phyloP scores from a whole-genome alignment of 306 rosid species.

The Corylus heterophylla region DNA sequence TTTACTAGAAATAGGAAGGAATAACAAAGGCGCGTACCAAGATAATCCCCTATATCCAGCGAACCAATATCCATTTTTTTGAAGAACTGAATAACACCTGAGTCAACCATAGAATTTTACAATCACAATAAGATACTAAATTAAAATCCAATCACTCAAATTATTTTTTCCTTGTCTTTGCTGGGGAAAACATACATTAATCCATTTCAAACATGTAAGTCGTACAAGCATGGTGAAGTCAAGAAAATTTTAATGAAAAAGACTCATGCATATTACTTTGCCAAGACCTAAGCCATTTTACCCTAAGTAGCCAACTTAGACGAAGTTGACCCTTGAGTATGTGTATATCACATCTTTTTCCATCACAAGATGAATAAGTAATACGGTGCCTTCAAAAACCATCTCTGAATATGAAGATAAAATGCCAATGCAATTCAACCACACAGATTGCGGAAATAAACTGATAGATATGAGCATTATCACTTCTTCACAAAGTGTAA shows the following conservation, averaged over 20 bases:
- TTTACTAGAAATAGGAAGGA: conserved; percentile 12
- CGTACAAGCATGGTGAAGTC: neutral
- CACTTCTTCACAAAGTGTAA: neutral
- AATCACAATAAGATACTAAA: conserved; percentile 20
- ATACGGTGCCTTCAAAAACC: neutral
- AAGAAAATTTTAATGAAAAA: neutral
- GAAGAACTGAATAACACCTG: conserved; percentile 72
- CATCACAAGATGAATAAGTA: neutral
- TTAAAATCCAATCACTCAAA: conserved; percentile 3
- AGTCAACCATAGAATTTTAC: conserved; percentile 39
- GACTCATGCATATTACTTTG: neutral
- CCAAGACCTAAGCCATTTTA: neutral
- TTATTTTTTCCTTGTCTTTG: neutral
- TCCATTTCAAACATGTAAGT: neutral
- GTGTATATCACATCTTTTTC: neutral
- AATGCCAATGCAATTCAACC: neutral
- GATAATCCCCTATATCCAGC: conserved; percentile 68
- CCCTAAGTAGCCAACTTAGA: neutral
- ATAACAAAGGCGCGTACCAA: conserved; percentile 50
- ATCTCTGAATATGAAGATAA: neutral
- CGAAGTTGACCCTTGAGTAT: neutral
- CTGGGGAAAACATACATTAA: neutral
- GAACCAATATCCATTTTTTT: conserved; percentile 69
- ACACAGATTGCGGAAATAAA: neutral
- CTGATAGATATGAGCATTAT: neutral